Evolutionary conservation across 768 basidiomycete species (phyloP), one percentile per base, ranked within the genome.

Genomic region (Russula brevipes): DNA sequence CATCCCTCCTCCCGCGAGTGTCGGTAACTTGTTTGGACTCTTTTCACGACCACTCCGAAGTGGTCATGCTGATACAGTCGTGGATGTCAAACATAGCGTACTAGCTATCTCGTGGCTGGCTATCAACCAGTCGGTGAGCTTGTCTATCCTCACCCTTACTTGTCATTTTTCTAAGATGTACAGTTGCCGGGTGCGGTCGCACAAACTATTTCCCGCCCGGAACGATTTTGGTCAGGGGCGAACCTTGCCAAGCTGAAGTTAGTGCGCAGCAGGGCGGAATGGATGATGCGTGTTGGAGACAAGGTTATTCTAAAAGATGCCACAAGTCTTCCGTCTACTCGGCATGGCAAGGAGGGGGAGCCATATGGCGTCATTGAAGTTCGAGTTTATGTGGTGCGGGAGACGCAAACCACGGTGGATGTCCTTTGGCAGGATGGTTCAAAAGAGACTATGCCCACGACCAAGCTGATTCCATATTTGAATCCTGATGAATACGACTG

Each of bases 401-500:
- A 89, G 75, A 89, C 88, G 3, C 77, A 80, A 59, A 89, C 92
- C n/a, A 77, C 73, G 9, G 77, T 89, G 31, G 80, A 82, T 33
- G 77, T 98, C 38, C 72, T 95, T 11, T 98, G 95, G 95, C 94
- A 97, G 77, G 86, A 92, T 71, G 94, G 93, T 30, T 80, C 77
- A 19, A 76, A 73, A 54, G 89, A 93, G 74, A 80, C 76, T 3
- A 59, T 88, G 44, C 79, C 75, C 50, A 81, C 91, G 30, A 82
- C 79, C 10, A 80, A 85, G 24, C 75, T 95, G 19, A 85, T 94
- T 47, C 93, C 92, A 3, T 89, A 95, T 71, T 72, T 88, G 56
- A 91, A 91, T 64, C 83, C 92, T 10, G 94, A 96, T 72, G 94
- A 97, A 74, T 91, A 90, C 72, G 94, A 93, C 72, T 91, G 87